These are phyloP conservation scores for Rhodotorula paludigena DNA, from an alignment of 768 basidiomycete genomes.

Conservation along the genomic window DNA sequence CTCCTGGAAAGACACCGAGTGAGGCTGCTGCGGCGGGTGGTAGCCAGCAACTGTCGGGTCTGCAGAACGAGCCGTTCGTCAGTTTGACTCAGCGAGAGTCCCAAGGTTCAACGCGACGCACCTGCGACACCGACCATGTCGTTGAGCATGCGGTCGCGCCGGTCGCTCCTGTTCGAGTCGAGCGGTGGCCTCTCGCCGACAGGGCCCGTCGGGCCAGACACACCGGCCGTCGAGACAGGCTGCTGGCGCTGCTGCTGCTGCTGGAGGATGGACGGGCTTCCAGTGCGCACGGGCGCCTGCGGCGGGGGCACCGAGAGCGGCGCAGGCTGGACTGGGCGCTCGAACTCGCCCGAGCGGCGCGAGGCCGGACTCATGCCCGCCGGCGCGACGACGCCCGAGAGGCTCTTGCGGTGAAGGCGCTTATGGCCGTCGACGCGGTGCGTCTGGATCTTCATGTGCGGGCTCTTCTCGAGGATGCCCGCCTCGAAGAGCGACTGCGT, in stretches of 20 bases:
- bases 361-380: neutral
- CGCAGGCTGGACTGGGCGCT: neutral
- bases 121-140: constrained; percentile 11
- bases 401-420: constrained; percentile 26
- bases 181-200: neutral
- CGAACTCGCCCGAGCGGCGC: neutral
- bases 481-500: constrained; percentile 1
- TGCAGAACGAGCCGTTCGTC: neutral
- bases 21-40: too few relatives aligned
- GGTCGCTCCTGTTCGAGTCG: neutral
- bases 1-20: too few relatives aligned
- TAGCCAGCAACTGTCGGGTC: too few relatives aligned
- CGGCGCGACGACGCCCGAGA: neutral
- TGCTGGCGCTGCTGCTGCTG: neutral
- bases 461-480: constrained; percentile 14
- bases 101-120: too few relatives aligned
- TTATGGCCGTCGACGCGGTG: constrained; percentile 12
- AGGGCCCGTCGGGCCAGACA: neutral
- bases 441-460: constrained; percentile 31
- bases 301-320: neutral
- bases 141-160: constrained; percentile 27
- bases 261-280: neutral
- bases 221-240: neutral
- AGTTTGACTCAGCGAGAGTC: too few relatives aligned
- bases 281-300: neutral